These are phyloP conservation scores for Aspergillus sp. DNA, from an alignment of 2,329 filamentous ascomycete genomes.

Conservation along the genomic window DNA sequence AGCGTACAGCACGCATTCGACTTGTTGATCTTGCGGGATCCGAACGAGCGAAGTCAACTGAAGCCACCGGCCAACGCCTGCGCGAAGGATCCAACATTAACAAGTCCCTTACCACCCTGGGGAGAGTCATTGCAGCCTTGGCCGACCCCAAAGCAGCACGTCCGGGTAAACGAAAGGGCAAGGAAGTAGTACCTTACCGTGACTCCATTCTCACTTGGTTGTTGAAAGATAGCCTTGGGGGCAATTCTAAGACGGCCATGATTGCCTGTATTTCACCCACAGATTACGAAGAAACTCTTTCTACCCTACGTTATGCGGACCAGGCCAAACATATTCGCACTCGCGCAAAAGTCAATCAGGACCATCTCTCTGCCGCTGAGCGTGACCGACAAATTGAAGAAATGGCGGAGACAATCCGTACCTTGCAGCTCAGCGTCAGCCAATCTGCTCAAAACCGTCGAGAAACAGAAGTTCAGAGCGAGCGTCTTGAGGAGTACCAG, in stretches of 20 bases:
- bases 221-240: constrained; percentile 90
- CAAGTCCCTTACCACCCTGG: constrained; percentile 93
- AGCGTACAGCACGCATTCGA: constrained; percentile 88
- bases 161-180: constrained; percentile 58
- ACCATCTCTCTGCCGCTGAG: constrained; percentile 86
- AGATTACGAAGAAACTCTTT: constrained; percentile 96
- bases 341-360: constrained; percentile 91
- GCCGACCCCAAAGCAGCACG: constrained; percentile 68
- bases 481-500: constrained; percentile 92
- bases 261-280: constrained; percentile 94
- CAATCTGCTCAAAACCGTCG: constrained; percentile 66
- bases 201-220: constrained; percentile 85
- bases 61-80: constrained; percentile 86
- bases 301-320: constrained; percentile 93
- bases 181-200: constrained; percentile 83
- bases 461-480: constrained; percentile 73
- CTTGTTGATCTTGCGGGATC: constrained; percentile 93
- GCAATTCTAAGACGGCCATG: constrained; percentile 98
- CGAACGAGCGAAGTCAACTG: constrained; percentile 91
- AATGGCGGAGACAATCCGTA: constrained; percentile 93
- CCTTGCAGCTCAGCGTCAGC: constrained; percentile 72
- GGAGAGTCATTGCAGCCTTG: constrained; percentile 90
- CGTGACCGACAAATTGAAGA: constrained; percentile 89
- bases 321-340: constrained; percentile 97
- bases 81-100: constrained; percentile 98